Base-by-base conservation (phyloP, 163 green algal genomes). In the Scenedesmus sp. region DNA sequence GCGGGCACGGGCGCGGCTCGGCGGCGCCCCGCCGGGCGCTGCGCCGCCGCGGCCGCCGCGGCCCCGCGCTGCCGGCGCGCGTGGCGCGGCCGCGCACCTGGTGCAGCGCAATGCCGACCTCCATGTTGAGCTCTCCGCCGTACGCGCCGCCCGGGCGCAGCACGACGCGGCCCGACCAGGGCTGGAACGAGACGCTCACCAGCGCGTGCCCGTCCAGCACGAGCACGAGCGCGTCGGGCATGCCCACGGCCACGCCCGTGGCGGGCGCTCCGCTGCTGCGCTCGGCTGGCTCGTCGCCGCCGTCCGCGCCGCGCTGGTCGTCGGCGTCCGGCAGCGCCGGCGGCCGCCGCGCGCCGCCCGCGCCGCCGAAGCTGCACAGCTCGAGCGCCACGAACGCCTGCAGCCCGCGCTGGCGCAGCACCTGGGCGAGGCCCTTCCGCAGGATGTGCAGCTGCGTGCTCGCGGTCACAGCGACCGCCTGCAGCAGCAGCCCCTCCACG, bases 401-500 rank as follows among this genome's bases (percentile, higher is more conserved):
- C 14, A 76, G 36, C 11, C 51, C 51, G 2, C 56, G 22, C 70
- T 57, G 14, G 57, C 26, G 44, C 54, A 88, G 64, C 17, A 62
- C 20, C 60, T 60, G 50, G 10, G 17, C 39, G 3, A 88, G n/a
- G 3, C 18, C 22, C 22, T 83, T 26, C 63, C 60, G 58, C 28
- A 84, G 28, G 24, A 86, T 45, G 56, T 86, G 83, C 34, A 81
- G 71, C 53, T 80, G 63, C 14, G 60, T 77, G 45, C 63, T 70
- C 17, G 72, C 75, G 17, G 69, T 73, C n/a, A 82, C 70, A 24
- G 75, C 76, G 47, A 83, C 75, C 0, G 81, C 78, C 57, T 75
- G 83, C 69, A 90, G 81, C 54, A 90, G 77, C 63, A 90, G 63
- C 63, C 84, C 83, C 42, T 87, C 86, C 24, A 90, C 54, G 45